phyloP scores from a whole-genome alignment of 2,329 filamentous ascomycete genomes.

The Escovopsis sp. region DNA sequence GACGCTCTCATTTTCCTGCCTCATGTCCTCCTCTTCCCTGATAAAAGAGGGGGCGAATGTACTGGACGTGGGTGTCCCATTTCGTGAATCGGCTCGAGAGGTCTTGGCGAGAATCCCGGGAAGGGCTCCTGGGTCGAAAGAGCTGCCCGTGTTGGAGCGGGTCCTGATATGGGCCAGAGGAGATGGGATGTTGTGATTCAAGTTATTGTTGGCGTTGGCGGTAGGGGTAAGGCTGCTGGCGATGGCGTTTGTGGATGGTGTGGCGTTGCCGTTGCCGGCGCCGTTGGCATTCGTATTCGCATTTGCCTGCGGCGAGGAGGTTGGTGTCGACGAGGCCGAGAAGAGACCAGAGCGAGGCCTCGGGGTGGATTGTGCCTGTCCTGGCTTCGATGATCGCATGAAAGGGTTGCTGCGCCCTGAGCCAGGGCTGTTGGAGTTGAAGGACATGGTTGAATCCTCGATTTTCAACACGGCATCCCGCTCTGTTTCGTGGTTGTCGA shows the following conservation, averaged over 20 bases:
- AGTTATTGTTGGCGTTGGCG: background rate
- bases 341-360: slow-evolving; percentile 67
- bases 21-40: slow-evolving; percentile 70
- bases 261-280: background rate
- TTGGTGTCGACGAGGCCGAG: slow-evolving; percentile 34
- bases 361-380: slow-evolving; percentile 40
- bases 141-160: slow-evolving; percentile 43
- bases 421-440: slow-evolving; percentile 27
- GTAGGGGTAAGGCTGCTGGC: background rate
- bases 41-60: slow-evolving; percentile 97
- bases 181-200: slow-evolving; percentile 12
- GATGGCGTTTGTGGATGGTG: slow-evolving; percentile 1
- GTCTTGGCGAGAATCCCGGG: slow-evolving; percentile 24
- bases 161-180: slow-evolving; percentile 49
- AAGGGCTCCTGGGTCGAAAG: slow-evolving; percentile 27
- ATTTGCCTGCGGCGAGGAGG: slow-evolving; percentile 10
- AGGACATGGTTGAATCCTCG: slow-evolving; percentile 17
- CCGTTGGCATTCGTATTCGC: background rate
- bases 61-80: slow-evolving; percentile 48
- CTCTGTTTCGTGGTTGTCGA: slow-evolving; percentile 5
- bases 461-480: slow-evolving; percentile 11
- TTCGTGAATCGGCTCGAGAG: slow-evolving; percentile 46
- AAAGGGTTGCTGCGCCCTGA: slow-evolving; percentile 74
- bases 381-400: slow-evolving; percentile 51
- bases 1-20: slow-evolving; percentile 39